Conservation (phyloP, 345 rosid species). For the Turnera subulata region DNA sequence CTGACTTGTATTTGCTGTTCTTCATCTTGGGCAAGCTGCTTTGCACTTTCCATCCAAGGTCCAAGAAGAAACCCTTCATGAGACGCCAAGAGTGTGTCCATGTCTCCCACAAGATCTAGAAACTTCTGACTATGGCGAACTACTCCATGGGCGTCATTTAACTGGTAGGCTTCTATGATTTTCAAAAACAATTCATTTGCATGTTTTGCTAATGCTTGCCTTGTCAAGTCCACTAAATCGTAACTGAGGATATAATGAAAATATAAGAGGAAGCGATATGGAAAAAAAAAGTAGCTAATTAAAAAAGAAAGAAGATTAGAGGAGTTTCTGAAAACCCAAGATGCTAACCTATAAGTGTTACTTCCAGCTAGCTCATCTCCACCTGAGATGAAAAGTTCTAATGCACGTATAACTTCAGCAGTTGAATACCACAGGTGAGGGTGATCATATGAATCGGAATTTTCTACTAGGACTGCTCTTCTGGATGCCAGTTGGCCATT, state of each 20-base stretch:
- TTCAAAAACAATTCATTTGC: slow-evolving; percentile 56
- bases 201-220: slow-evolving; percentile 65
- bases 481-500: slow-evolving; percentile 33
- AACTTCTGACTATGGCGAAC: slow-evolving; percentile 35
- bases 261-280: neutral
- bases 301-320: neutral
- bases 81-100: slow-evolving; percentile 52
- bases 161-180: slow-evolving; percentile 41
- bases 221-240: slow-evolving; percentile 61
- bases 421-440: slow-evolving; percentile 74
- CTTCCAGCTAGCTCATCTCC: slow-evolving; percentile 49
- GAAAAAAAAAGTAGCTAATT: neutral
- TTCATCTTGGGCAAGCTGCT: slow-evolving; percentile 43
- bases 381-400: slow-evolving; percentile 45
- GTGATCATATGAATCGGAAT: slow-evolving; percentile 37
- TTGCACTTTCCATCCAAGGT: slow-evolving; percentile 74
- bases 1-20: slow-evolving; percentile 52
- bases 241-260: slow-evolving; percentile 34
- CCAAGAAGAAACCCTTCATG: slow-evolving; percentile 66
- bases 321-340: slow-evolving; percentile 5
- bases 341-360: slow-evolving; percentile 45
- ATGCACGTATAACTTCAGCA: slow-evolving; percentile 50
- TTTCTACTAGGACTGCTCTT: slow-evolving; percentile 24
- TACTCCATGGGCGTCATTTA: slow-evolving; percentile 35
- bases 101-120: slow-evolving; percentile 53